Conservation (phyloP, 1,284 basidiomycete species). For the Leccinum angustisporum region DNA sequence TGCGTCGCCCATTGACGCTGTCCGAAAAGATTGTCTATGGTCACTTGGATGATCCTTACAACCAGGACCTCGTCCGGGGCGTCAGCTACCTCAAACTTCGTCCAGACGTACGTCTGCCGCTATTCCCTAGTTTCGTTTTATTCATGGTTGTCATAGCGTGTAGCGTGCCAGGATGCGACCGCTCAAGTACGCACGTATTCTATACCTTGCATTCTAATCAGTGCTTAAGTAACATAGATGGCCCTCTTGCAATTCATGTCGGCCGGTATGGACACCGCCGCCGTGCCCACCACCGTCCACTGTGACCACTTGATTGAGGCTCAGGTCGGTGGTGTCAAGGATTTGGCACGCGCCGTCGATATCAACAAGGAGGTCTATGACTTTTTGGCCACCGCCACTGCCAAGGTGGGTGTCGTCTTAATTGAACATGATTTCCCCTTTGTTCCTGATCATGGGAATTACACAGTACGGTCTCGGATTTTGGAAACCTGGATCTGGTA, state of each 20-base stretch:
- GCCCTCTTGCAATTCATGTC: conserved; percentile 99
- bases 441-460: background rate
- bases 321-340: conserved; percentile 90
- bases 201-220: conserved; percentile 18
- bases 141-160: conserved; percentile 63
- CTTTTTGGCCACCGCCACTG: conserved; percentile 96
- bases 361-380: conserved; percentile 99
- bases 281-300: conserved; percentile 97
- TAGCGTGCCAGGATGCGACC: conserved; percentile 99
- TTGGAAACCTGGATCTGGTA: conserved; percentile 99
- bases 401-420: conserved; percentile 60
- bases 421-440: background rate
- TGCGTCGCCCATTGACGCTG: conserved; percentile 91
- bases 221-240: conserved; percentile 71
- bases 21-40: conserved; percentile 99
- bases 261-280: conserved; percentile 95
- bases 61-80: conserved; percentile 86
- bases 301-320: conserved; percentile 99
- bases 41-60: conserved; percentile 92
- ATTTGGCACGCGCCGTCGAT: conserved; percentile 89
- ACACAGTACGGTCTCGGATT: conserved; percentile 93
- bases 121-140: background rate
- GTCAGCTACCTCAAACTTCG: conserved; percentile 93
- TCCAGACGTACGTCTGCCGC: conserved; percentile 72
- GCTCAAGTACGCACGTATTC: conserved; percentile 58